Evolutionary conservation across 305 asterid species (phyloP).

Genomic region (Fraxinus sp.): DNA sequence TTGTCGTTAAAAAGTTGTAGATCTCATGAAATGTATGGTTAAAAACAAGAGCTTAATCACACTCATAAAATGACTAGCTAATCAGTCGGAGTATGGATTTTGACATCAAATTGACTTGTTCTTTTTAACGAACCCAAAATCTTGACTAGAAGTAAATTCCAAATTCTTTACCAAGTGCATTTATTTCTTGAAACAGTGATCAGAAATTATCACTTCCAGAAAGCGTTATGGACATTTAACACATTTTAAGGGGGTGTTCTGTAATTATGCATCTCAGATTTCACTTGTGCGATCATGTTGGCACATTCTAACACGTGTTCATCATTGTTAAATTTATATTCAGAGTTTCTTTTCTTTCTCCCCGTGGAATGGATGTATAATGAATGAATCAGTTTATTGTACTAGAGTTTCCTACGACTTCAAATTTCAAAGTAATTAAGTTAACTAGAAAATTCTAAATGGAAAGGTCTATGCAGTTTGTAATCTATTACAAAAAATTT

Average conservation of each 20-base stretch:
- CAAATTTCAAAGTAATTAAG: neutral
- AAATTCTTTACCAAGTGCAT: neutral
- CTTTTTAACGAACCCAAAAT: neutral
- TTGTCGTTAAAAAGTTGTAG: neutral
- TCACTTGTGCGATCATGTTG: neutral
- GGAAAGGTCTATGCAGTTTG: neutral
- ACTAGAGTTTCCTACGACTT: neutral
- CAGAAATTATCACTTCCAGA: neutral
- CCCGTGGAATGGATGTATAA: neutral
- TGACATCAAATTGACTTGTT: neutral
- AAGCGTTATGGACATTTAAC: neutral
- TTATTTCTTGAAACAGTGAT: neutral
- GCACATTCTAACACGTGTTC: neutral
- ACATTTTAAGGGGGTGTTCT: neutral
- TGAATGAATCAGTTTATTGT: neutral
- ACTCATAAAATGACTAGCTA: neutral
- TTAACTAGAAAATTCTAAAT: neutral
- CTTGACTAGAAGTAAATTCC: neutral
- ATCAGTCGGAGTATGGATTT: neutral
- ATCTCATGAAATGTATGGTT: neutral
- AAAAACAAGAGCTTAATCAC: neutral
- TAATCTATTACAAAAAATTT: neutral
- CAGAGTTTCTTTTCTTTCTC: neutral
- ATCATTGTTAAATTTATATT: neutral
- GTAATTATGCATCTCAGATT: neutral